phyloP scores from a whole-genome alignment of 2,329 filamentous ascomycete species.

The Sordariomycetes sp. region DNA sequence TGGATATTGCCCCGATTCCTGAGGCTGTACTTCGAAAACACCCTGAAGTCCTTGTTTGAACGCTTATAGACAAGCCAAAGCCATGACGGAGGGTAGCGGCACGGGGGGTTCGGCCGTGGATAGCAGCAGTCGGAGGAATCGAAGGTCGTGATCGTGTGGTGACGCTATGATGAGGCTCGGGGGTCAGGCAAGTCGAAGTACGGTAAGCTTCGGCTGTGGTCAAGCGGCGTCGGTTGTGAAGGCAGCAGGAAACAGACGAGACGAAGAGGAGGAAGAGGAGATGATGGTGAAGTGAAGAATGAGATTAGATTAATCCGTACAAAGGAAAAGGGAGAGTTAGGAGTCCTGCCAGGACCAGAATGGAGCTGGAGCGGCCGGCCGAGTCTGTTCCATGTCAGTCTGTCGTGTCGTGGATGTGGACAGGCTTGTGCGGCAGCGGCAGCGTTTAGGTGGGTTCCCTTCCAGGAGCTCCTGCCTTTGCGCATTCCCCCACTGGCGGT shows the following conservation, averaged over 20 bases:
- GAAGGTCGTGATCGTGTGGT: neutral
- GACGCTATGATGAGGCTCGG: too few species aligned
- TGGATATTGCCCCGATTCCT: neutral
- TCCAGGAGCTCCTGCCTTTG: neutral
- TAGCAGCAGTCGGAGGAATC: neutral
- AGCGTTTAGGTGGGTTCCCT: neutral
- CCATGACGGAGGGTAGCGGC: neutral
- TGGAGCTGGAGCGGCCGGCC: neutral
- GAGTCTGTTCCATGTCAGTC: constrained; percentile 5
- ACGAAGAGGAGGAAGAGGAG: too few species aligned
- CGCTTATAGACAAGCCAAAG: neutral
- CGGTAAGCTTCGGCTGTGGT: neutral
- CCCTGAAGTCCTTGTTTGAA: neutral
- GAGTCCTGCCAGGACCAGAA: too few species aligned
- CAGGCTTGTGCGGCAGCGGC: neutral
- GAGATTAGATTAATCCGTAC: neutral
- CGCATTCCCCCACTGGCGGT: constrained; percentile 1
- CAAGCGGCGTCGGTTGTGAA: neutral
- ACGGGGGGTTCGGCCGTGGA: neutral
- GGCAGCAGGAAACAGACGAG: neutral
- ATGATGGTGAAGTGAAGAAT: neutral
- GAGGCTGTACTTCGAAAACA: neutral
- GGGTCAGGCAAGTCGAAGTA: neutral
- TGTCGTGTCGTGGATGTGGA: constrained; percentile 3
- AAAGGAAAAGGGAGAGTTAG: constrained; percentile 1